Evolutionary conservation across 371 early-diverging fungal genomes (phyloP).

Genomic region (Mucor lusitanicus): DNA sequence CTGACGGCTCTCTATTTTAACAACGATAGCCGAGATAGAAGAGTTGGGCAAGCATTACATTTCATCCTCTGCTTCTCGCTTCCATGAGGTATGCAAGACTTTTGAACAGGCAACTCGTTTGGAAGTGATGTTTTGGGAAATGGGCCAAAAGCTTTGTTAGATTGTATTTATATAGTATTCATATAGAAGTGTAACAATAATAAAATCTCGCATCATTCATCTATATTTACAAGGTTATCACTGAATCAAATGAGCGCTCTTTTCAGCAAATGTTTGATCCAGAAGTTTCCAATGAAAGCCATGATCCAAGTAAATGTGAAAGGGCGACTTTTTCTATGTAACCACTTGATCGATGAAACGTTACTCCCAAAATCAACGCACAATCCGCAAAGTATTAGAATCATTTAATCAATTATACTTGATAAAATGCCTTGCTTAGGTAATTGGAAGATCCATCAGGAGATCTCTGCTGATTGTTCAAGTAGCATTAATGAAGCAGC

Average conservation of each 20-base stretch:
- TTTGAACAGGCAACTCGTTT: constrained; percentile 72
- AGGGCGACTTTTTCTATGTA: too few species aligned
- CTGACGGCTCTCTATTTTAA: background rate
- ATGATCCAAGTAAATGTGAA: background rate
- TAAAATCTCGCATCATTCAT: background rate
- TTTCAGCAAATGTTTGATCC: background rate
- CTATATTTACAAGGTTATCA: background rate
- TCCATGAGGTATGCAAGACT: constrained; percentile 64
- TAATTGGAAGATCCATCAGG: background rate
- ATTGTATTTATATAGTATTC: background rate
- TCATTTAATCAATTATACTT: too few species aligned
- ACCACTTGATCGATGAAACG: too few species aligned
- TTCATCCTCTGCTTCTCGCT: constrained; percentile 50
- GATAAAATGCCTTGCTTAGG: too few species aligned
- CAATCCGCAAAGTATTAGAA: too few species aligned
- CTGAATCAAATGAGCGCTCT: background rate
- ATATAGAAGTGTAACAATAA: background rate
- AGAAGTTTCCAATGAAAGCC: background rate
- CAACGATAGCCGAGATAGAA: constrained; percentile 46
- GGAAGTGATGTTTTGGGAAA: constrained; percentile 79
- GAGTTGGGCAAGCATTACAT: constrained; percentile 52
- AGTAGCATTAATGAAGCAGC: background rate
- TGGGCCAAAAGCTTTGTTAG: constrained; percentile 35
- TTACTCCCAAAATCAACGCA: too few species aligned
- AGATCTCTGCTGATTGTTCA: background rate